Percentiles rank a stretch among this genome's conserved stretches.
These are phyloP conservation scores for Syzygium jambos DNA, from an alignment of 345 rosid species.

Conservation along the genomic window DNA sequence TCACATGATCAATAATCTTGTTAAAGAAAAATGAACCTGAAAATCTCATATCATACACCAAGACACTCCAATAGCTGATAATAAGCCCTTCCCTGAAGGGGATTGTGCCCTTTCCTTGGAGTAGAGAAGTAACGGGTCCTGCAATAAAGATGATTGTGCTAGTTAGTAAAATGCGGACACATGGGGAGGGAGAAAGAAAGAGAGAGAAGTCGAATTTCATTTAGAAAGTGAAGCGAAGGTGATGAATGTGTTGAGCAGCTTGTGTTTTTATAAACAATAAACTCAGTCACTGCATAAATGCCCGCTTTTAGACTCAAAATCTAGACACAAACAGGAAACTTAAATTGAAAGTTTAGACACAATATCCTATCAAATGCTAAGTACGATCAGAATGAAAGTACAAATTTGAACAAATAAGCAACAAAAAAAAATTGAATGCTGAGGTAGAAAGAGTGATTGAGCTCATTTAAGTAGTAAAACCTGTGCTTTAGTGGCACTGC, in stretches of 20 bases:
- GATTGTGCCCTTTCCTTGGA: slow-evolving; percentile 95
- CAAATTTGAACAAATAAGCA: background rate
- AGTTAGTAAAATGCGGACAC: background rate
- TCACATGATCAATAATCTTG: background rate
- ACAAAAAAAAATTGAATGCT: background rate
- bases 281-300: background rate
- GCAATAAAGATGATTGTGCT: background rate
- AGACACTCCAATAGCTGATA: slow-evolving; percentile 96
- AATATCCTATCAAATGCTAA: background rate
- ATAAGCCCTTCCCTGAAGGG: slow-evolving; percentile 96
- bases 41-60: slow-evolving; percentile 47
- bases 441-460: background rate
- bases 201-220: background rate
- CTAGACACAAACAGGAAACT: background rate
- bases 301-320: background rate
- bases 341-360: background rate
- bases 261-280: background rate
- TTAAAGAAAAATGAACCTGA: background rate
- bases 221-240: background rate
- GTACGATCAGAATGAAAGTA: background rate
- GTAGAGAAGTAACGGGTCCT: slow-evolving; percentile 98
- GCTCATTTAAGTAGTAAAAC: background rate
- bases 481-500: background rate
- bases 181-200: background rate
- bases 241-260: background rate